These are phyloP conservation scores for Amphirosellinia nigrospora DNA, from an alignment of 495 filamentous ascomycete species.

Conservation along the genomic window DNA sequence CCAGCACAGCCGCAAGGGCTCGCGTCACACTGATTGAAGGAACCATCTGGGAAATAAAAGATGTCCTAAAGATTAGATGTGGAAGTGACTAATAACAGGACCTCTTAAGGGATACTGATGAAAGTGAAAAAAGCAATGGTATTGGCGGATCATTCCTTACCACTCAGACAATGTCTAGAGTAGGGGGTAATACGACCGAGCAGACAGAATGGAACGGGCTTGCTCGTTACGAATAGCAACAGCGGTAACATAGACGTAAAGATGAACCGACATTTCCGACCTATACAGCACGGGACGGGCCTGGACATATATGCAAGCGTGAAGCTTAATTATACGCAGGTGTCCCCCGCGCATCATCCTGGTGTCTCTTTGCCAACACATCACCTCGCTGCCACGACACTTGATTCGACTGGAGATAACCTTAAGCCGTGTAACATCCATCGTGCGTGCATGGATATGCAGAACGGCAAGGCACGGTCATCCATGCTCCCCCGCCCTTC, in stretches of 20 bases:
- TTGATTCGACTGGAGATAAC: conserved; percentile 1
- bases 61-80: background rate
- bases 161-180: background rate
- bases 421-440: conserved; percentile 21
- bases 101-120: background rate
- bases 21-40: background rate
- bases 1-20: conserved; percentile 17
- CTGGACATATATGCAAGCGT: background rate
- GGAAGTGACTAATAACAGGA: background rate
- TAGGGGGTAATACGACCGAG: background rate
- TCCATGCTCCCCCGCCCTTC: conserved; percentile 3
- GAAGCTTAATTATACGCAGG: background rate
- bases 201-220: background rate
- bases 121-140: background rate
- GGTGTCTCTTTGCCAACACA: conserved; percentile 19
- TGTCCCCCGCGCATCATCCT: background rate
- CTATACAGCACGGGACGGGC: background rate
- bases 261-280: background rate
- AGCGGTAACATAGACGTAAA: background rate
- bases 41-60: conserved; percentile 1
- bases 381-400: conserved; percentile 14
- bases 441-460: conserved; percentile 4
- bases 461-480: conserved; percentile 4
- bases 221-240: background rate
- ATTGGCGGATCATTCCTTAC: background rate